Base-by-base conservation (phyloP, 108 stramenopile genomes). In the Pseudonitzschia pungens region DNA sequence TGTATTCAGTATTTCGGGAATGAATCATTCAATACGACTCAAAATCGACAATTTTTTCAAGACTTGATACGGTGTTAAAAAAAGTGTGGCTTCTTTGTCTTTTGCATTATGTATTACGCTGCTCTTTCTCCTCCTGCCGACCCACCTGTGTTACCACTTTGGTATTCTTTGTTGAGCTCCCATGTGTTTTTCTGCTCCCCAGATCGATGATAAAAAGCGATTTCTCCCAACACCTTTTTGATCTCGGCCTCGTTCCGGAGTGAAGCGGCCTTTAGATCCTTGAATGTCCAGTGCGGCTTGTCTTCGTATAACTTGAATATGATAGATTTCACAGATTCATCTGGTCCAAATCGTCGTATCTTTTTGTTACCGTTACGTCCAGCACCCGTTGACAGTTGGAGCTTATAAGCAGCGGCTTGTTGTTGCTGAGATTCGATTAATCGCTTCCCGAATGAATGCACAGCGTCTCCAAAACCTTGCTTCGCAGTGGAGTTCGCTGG, bases 141-240 rank as follows among this genome's bases (percentile, higher is more conserved):
- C 6, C 42, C 44, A n/a, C 48, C 68, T 14, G 59, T 71, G 41
- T 78, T 78, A 9, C 66, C 66, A 67, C 66, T 48, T 53, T 84
- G 83, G 69, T 80, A 84, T 28, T 84, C 83, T 67, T 80, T 80
- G 8, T 70, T 59, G 48, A 84, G 62, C 43, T 80, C 79, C 83
- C 83, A 84, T 48, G 76, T 85, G 65, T 84, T 89, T 81, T 92
- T 94, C 68, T 89, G 79, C 78, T 92, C 93, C 12, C 93, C 93
- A 24, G 75, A 83, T 43, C 88, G 80, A 76, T 91, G 89, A 79
- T 88, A 94, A 15, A 88, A 86, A 9, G 82, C 89, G 72, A 94
- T 89, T 40, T 94, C 91, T 57, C 77, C 58, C 56, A 94, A 48
- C 3, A 87, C 79, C 31, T 89, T 87, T 53, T 91, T 79, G 53